phyloP scores from a whole-genome alignment of 257 asterid genomes.

The Solanum neorickii region DNA sequence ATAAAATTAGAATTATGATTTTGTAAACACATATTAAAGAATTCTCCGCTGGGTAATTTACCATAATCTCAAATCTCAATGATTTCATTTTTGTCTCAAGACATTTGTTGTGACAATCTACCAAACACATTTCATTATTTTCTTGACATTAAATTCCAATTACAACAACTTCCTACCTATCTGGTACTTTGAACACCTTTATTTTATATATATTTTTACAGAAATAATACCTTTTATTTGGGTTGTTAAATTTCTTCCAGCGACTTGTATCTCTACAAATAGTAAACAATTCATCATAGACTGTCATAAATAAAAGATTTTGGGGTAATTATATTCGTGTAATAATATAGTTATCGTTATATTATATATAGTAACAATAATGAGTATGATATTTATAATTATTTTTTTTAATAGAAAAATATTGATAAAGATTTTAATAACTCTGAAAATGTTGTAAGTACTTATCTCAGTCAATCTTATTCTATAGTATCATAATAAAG shows the following conservation, averaged over 20 bases:
- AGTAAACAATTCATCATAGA: background rate
- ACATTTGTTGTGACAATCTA: background rate
- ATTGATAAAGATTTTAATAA: background rate
- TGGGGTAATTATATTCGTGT: background rate
- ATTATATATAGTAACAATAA: no score
- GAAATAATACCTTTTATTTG: background rate
- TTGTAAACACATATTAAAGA: no score
- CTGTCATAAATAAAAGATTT: background rate
- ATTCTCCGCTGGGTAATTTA: background rate
- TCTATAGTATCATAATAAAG: no score
- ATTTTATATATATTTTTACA: background rate
- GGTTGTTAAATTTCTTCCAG: background rate
- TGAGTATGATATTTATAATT: no score
- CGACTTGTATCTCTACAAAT: background rate
- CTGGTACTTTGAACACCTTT: background rate
- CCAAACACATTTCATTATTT: background rate
- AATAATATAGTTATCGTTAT: no score
- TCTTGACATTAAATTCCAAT: background rate
- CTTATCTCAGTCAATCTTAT: background rate
- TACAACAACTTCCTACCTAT: background rate
- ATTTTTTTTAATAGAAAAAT: no score
- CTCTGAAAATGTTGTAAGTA: no score
- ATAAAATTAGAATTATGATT: no score
- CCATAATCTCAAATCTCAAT: background rate
- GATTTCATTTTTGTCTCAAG: background rate